These are phyloP conservation scores for Tolypocladium endophyticum DNA, from an alignment of 2,329 filamentous ascomycete genomes.

Conservation along the genomic window DNA sequence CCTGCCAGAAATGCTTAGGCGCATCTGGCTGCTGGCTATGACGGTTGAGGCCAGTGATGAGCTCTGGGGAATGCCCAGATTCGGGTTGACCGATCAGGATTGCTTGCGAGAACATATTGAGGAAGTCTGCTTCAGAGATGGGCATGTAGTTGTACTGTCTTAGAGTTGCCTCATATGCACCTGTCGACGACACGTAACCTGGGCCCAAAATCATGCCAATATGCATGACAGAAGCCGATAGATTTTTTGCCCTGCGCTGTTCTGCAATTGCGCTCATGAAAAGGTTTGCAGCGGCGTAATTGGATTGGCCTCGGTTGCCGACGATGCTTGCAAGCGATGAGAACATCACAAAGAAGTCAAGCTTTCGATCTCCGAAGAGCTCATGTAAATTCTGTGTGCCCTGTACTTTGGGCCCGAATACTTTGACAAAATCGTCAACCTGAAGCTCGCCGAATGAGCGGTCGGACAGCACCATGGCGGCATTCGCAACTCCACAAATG, in stretches of 20 bases:
- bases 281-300: conserved; percentile 33
- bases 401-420: conserved; percentile 22
- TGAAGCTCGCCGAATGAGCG: conserved; percentile 16
- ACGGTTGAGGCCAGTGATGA: conserved; percentile 13
- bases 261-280: conserved; percentile 28
- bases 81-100: conserved; percentile 21
- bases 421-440: conserved; percentile 10
- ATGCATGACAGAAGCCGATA: conserved; percentile 25
- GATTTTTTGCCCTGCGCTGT: conserved; percentile 23
- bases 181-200: conserved; percentile 13
- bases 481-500: conserved; percentile 31
- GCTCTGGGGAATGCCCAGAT: conserved; percentile 7
- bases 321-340: conserved; percentile 17
- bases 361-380: conserved; percentile 12
- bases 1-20: not conserved
- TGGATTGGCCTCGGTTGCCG: conserved; percentile 26
- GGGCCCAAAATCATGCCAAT: conserved; percentile 26
- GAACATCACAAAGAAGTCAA: conserved; percentile 29
- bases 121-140: conserved; percentile 19
- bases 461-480: conserved; percentile 33
- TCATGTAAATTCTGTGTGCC: conserved; percentile 20
- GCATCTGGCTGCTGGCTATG: not conserved
- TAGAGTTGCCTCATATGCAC: not conserved
- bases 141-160: conserved; percentile 7
- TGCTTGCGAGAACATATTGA: conserved; percentile 29